Conservation (phyloP, 257 asterid genomes). For the Rehmannia glutinosa region DNA sequence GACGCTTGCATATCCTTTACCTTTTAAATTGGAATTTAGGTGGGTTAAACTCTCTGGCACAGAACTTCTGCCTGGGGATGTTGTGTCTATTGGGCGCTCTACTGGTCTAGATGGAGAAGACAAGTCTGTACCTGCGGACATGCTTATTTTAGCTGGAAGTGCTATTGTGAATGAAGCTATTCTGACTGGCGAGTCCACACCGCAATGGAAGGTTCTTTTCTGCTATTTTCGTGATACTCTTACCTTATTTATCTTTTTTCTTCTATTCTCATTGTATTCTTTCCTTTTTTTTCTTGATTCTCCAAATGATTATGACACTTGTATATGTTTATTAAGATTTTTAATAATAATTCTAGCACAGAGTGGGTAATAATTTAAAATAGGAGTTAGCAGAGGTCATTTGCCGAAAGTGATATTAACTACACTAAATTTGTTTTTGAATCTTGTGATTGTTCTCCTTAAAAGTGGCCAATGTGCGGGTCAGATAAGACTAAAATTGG, state of each 20-base stretch:
- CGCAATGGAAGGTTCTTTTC: conserved; percentile 90
- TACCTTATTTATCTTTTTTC: background rate
- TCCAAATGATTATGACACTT: background rate
- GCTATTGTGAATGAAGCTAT: conserved; percentile 98
- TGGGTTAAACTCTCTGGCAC: conserved; percentile 94
- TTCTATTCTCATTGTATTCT: background rate
- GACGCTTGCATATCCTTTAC: conserved; percentile 22
- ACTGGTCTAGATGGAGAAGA: conserved; percentile 82
- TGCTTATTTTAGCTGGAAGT: conserved; percentile 98
- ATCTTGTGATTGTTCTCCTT: background rate
- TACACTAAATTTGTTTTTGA: background rate
- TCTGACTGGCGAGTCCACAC: conserved; percentile 97
- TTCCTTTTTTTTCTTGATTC: background rate
- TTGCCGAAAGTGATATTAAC: background rate
- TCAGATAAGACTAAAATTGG: background rate
- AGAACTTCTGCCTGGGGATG: conserved; percentile 94
- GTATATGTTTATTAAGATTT: background rate
- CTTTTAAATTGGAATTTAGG: conserved; percentile 39
- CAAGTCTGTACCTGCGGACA: conserved; percentile 95
- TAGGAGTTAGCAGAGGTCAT: background rate
- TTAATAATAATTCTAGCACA: background rate
- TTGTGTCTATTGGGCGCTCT: conserved; percentile 96
- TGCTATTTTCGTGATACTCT: background rate
- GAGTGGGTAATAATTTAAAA: background rate
- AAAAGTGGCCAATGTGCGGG: background rate